Base-by-base conservation (phyloP, 2,329 filamentous ascomycete species). In the Curvularia lunata region DNA sequence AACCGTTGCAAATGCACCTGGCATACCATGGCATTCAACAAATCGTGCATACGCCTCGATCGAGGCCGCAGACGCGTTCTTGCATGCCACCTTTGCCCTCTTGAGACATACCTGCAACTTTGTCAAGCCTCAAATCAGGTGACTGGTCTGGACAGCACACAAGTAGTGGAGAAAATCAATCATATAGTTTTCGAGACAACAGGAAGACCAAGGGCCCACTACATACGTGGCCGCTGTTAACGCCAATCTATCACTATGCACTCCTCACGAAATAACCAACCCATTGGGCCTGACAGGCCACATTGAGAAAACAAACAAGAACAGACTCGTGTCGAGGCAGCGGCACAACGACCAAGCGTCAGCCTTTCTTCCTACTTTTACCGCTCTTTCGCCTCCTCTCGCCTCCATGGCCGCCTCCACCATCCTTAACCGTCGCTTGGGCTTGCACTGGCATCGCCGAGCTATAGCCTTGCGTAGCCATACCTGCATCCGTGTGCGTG, bases 381-480 rank as follows among this genome's bases (percentile, higher is more conserved):
- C 67, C 66, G 48, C 65, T 59, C 56, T 66, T 70, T 38, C 67
- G 64, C 54, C 58, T 69, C 52, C 64, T 61, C 50, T 73, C 71
- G n/a, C 58, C 65, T 43, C 68, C 69, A 43, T 63, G 71, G 5
- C 59, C 58, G 41, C 63, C 63, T 16, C 63, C 59, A 62, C 58
- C 59, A 30, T 48, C 56, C 43, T 67, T 73, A 8, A 38, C 48
- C n/a, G 56, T 56, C 32, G 57, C 63, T 13, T 58, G 58, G 12
- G 25, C 48, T 59, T 45, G 58, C 10, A 18, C 61, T 62, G 56
- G 28, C 41, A 40, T 48, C 52, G 54, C 60, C 23, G 58, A 51
- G 25, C 59, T 48, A 48, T 49, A 50, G 23, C 54, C 50, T 13
- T 59, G 60, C 8, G 62, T 62, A 3, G 56, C 45, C 9, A 68